Percentiles rank a stretch among this genome's conserved stretches.
Conservation (phyloP, 2,329 filamentous ascomycete species). For the Aspergillus flavus region DNA sequence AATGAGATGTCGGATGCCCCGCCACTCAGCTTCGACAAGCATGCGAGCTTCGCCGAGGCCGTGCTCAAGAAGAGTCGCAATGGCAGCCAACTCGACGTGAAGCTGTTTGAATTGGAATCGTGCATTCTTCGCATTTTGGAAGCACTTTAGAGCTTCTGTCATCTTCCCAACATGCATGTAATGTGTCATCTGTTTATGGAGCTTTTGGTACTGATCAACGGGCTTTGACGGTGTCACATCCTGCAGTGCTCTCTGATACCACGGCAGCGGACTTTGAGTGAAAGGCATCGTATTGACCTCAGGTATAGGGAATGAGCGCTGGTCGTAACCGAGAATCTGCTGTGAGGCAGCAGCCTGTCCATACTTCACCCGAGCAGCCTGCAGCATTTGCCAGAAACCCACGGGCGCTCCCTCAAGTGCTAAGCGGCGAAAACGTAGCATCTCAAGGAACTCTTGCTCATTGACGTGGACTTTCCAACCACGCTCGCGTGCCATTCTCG, state of each 20-base stretch:
- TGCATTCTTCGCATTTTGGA: slow-evolving; percentile 30
- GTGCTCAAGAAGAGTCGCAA: slow-evolving; percentile 37
- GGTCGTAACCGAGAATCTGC: slow-evolving; percentile 40
- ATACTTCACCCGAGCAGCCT: slow-evolving; percentile 38
- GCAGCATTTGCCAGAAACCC: slow-evolving; percentile 45
- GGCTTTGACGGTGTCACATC: slow-evolving; percentile 30
- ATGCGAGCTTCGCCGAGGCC: slow-evolving; percentile 33
- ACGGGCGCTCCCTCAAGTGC: slow-evolving; percentile 37
- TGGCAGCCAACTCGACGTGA: slow-evolving; percentile 41
- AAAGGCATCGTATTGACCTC: slow-evolving; percentile 30
- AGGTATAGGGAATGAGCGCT: slow-evolving; percentile 30
- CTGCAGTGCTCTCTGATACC: slow-evolving; percentile 36
- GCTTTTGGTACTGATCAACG: slow-evolving; percentile 35
- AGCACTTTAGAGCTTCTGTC: slow-evolving; percentile 34
- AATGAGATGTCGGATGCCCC: slow-evolving; percentile 25
- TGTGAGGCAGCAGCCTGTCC: slow-evolving; percentile 35
- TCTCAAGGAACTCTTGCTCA: slow-evolving; percentile 32
- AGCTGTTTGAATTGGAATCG: slow-evolving; percentile 34
- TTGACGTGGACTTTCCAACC: slow-evolving; percentile 38
- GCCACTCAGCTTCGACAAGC: slow-evolving; percentile 36
- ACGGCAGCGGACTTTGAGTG: slow-evolving; percentile 22
- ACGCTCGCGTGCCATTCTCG: slow-evolving; percentile 31
- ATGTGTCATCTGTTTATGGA: slow-evolving; percentile 42
- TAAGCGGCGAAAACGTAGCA: slow-evolving; percentile 38
- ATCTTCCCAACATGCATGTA: slow-evolving; percentile 41